phyloP scores from a whole-genome alignment of 2,329 filamentous ascomycete genomes.

The Colletotrichum sp. region DNA sequence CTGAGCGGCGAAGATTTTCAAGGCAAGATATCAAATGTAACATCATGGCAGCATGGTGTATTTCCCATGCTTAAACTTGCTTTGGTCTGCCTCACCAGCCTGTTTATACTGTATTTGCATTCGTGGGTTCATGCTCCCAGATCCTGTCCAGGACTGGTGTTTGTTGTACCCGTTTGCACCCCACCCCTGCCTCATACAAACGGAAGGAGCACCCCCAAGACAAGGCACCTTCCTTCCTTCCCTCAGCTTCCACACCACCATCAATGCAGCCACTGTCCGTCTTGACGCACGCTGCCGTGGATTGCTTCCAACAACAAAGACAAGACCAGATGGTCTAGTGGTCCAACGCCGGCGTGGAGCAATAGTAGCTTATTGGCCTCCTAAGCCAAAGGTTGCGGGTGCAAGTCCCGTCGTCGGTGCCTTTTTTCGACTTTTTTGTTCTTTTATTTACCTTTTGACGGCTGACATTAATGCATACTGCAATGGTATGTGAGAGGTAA shows the following conservation, averaged over 20 bases:
- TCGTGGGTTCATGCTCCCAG: not conserved
- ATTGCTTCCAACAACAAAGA: not conserved
- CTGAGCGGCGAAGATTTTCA: not conserved
- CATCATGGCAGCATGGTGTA: not conserved
- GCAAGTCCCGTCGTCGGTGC: conserved; percentile 19
- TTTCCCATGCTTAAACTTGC: not conserved
- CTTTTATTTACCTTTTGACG: not conserved
- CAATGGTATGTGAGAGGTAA: not conserved
- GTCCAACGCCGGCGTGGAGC: conserved; percentile 17
- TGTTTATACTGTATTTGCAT: not conserved
- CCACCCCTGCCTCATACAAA: not conserved
- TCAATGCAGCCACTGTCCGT: not conserved
- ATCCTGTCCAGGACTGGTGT: not conserved
- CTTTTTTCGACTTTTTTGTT: not conserved
- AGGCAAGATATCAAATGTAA: not conserved
- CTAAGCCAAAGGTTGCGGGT: conserved; percentile 22
- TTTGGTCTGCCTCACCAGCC: not conserved
- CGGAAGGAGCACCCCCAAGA: not conserved
- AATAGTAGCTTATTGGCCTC: conserved; percentile 22
- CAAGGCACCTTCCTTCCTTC: not conserved
- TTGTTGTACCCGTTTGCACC: not conserved
- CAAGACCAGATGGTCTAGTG: not conserved
- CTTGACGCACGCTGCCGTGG: not conserved
- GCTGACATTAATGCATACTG: not conserved
- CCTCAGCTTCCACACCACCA: not conserved